phyloP scores from a whole-genome alignment of 164 flowering plant genomes.

The Kalanchoe fedtschenkoi region DNA sequence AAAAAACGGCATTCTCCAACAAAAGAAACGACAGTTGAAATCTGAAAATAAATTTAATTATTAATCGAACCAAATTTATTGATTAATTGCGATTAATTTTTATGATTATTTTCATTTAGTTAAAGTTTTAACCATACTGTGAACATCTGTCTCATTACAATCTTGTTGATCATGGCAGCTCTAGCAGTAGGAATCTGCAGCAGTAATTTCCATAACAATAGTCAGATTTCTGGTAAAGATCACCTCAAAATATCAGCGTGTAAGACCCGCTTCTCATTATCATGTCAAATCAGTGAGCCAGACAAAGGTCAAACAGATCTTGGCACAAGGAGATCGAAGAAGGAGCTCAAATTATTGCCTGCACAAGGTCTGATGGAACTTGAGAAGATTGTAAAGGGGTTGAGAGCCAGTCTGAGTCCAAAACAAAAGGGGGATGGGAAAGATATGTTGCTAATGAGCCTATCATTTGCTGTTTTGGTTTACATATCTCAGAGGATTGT shows the following conservation, averaged over 20 bases:
- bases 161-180: constrained; percentile 33
- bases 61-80: too few relatives aligned
- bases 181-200: constrained; percentile 16
- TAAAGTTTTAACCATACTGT: too few relatives aligned
- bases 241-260: constrained; percentile 8
- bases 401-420: constrained; percentile 59
- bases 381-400: constrained; percentile 34
- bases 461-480: constrained; percentile 90
- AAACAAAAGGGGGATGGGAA: constrained; percentile 83
- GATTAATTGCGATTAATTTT: too few relatives aligned
- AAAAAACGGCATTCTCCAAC: too few relatives aligned
- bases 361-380: constrained; percentile 16
- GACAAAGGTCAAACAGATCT: constrained; percentile 5
- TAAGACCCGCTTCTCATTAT: constrained; percentile 13
- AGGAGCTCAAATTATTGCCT: constrained; percentile 12
- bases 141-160: neutral
- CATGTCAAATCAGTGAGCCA: constrained; percentile 27
- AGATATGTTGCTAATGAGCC: constrained; percentile 67
- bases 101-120: too few relatives aligned
- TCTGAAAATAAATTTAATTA: too few relatives aligned
- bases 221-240: constrained; percentile 11
- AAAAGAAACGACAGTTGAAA: too few relatives aligned
- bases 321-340: constrained; percentile 13
- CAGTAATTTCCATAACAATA: constrained; percentile 5
- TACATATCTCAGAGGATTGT: constrained; percentile 82